phyloP scores from a whole-genome alignment of 495 filamentous ascomycete genomes.

The Xylaria castorea region DNA sequence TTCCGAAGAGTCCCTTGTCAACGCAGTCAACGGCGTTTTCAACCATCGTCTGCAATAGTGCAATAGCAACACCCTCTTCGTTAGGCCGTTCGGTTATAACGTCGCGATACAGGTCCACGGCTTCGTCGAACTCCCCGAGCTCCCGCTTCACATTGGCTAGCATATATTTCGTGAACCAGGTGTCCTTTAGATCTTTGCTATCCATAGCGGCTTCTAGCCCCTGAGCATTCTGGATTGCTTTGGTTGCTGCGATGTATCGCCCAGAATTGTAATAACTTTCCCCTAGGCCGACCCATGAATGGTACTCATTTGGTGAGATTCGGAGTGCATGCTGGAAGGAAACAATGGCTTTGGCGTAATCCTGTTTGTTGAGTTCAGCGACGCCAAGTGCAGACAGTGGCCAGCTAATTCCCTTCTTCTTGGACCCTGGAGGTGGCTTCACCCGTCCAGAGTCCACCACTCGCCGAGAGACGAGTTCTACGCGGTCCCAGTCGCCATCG shows the following conservation, averaged over 20 bases:
- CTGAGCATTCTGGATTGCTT: conserved; percentile 84
- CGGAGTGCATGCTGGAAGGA: conserved; percentile 92
- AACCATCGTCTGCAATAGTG: conserved; percentile 83
- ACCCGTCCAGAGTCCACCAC: conserved; percentile 93
- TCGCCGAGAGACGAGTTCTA: conserved; percentile 88
- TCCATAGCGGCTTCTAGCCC: conserved; percentile 64
- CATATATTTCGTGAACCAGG: conserved; percentile 97
- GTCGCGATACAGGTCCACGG: conserved; percentile 74
- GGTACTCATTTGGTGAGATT: conserved; percentile 82
- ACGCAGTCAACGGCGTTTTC: conserved; percentile 80
- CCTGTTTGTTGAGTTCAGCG: conserved; percentile 94
- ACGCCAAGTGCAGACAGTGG: conserved; percentile 94
- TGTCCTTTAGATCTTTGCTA: conserved; percentile 57
- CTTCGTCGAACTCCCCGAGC: conserved; percentile 84
- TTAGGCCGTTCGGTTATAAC: conserved; percentile 69
- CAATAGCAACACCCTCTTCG: conserved; percentile 87
- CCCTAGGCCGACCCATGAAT: conserved; percentile 94
- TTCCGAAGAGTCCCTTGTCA: conserved; percentile 82
- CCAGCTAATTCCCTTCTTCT: conserved; percentile 91
- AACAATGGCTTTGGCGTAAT: conserved; percentile 83
- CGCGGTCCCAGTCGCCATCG: conserved; percentile 92
- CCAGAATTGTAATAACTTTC: conserved; percentile 96
- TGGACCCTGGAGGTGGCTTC: conserved; percentile 86
- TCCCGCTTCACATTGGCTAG: conserved; percentile 94
- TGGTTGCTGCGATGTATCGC: conserved; percentile 88